These are phyloP conservation scores for Fusarium falciforme DNA, from an alignment of 2,329 filamentous ascomycete genomes.

Conservation along the genomic window DNA sequence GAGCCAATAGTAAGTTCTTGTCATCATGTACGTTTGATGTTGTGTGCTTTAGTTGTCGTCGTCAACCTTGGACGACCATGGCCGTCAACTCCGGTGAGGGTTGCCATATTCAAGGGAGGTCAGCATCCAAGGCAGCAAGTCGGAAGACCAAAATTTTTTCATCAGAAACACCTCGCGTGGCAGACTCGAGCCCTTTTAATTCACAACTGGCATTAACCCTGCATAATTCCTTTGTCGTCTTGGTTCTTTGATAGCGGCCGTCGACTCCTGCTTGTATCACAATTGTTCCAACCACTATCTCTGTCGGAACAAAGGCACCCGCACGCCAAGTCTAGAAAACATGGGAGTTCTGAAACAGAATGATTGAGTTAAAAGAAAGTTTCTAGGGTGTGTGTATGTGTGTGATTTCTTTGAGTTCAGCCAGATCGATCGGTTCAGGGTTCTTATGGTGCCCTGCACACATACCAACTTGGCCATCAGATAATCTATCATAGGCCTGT, in stretches of 20 bases:
- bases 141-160: not conserved
- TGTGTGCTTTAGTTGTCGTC: not conserved
- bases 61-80: not conserved
- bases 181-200: not conserved
- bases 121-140: not conserved
- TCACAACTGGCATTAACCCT: not conserved
- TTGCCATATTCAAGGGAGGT: not conserved
- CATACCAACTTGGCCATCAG: not conserved
- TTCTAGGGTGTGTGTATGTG: not conserved
- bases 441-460: not conserved
- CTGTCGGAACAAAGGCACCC: not conserved
- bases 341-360: rapidly evolving
- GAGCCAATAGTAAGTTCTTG: no score
- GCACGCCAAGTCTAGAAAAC: not conserved
- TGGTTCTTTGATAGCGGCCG: not conserved
- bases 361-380: not conserved
- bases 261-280: not conserved
- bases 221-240: not conserved
- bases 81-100: not conserved
- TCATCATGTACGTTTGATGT: not conserved
- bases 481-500: not conserved
- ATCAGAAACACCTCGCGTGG: not conserved
- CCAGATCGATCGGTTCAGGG: not conserved
- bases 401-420: not conserved
- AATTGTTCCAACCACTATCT: not conserved